phyloP scores from a whole-genome alignment of 129 eudicot genomes.

The Arctium lappa region DNA sequence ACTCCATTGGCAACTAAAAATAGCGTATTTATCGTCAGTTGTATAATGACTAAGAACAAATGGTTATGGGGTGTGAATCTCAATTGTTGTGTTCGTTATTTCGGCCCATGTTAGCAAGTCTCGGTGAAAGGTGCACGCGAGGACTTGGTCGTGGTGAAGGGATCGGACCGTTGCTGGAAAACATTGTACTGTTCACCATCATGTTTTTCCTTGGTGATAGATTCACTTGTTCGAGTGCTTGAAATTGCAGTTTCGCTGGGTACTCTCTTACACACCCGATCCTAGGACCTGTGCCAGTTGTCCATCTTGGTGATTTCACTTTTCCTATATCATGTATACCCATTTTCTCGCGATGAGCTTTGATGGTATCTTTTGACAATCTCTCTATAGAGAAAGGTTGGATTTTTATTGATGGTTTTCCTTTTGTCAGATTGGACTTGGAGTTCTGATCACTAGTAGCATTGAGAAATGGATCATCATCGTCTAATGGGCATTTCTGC shows the following conservation, averaged over 20 bases:
- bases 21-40: not conserved
- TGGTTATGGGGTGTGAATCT: not conserved
- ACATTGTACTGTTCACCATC: not conserved
- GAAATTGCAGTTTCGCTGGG: constrained; percentile 48
- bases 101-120: constrained; percentile 48
- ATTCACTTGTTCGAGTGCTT: constrained; percentile 53
- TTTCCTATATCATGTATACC: constrained; percentile 10
- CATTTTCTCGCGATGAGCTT: not conserved
- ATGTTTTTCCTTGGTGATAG: constrained; percentile 39
- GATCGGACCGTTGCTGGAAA: constrained; percentile 38
- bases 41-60: not conserved
- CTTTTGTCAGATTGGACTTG: not conserved
- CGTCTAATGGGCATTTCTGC: constrained; percentile 58
- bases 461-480: constrained; percentile 37
- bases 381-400: constrained; percentile 1
- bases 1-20: constrained; percentile 5
- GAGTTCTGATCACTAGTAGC: not conserved
- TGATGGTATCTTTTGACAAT: constrained; percentile 3
- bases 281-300: constrained; percentile 58
- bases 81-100: constrained; percentile 2
- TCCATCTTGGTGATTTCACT: constrained; percentile 46
- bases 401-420: not conserved
- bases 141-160: constrained; percentile 68
- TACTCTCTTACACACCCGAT: constrained; percentile 62
- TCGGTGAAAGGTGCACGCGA: constrained; percentile 41